A percentile compares a stretch with the other conserved stretches of the same genome.
These are phyloP conservation scores for Xylaria sp. DNA, from an alignment of 2,329 filamentous ascomycete genomes.

Conservation along the genomic window DNA sequence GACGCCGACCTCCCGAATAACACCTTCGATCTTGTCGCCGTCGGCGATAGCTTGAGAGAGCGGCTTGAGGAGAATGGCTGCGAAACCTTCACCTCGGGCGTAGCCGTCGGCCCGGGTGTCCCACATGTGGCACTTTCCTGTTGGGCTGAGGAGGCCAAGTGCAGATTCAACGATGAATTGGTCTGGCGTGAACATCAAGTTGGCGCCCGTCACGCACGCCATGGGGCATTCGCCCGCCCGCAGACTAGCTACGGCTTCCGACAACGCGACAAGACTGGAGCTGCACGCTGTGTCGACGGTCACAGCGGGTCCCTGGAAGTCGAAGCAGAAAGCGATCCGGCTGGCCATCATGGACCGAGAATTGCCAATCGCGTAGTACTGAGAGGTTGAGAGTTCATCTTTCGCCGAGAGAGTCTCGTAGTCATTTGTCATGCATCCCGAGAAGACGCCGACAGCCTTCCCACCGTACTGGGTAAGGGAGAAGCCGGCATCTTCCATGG, in stretches of 20 bases:
- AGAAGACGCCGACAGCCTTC: constrained; percentile 40
- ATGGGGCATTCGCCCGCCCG: constrained; percentile 47
- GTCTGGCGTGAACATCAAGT: constrained; percentile 51
- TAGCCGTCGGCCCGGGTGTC: constrained; percentile 61
- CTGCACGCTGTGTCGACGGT: constrained; percentile 51
- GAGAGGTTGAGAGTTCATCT: constrained; percentile 38
- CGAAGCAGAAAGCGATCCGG: constrained; percentile 48
- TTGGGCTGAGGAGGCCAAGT: constrained; percentile 52
- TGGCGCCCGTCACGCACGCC: constrained; percentile 52
- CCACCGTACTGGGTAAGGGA: constrained; percentile 36
- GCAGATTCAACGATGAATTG: constrained; percentile 51
- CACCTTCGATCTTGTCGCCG: constrained; percentile 51
- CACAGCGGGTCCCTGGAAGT: constrained; percentile 47
- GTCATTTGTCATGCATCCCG: constrained; percentile 44
- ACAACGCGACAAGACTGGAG: constrained; percentile 45
- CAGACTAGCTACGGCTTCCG: constrained; percentile 48
- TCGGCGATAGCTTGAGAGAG: constrained; percentile 56
- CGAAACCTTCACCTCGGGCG: constrained; percentile 61
- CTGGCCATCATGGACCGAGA: constrained; percentile 46
- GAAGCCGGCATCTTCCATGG: constrained; percentile 43
- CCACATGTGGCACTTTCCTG: constrained; percentile 54
- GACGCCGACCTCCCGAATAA: constrained; percentile 54
- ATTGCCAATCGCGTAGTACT: constrained; percentile 44
- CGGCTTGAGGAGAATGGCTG: constrained; percentile 57
- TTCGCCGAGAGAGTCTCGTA: constrained; percentile 39